Evolutionary conservation across 2,329 filamentous ascomycete species (phyloP).

Genomic region (Botrytis deweyae): DNA sequence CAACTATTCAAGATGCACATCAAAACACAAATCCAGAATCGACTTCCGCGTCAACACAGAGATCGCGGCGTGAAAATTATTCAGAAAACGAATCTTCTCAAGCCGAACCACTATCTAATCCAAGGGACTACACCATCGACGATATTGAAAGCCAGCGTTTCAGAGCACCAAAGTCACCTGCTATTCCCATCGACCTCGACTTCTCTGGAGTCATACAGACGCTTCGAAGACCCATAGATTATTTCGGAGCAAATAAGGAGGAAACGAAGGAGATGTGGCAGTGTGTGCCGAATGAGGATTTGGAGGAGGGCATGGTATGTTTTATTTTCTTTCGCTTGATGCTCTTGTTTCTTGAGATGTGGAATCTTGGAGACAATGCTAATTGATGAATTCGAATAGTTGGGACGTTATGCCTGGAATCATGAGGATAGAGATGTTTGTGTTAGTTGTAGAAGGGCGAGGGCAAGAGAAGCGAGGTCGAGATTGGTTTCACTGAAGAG

Average conservation of each 20-base stretch:
- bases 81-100: accelerated
- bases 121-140: neutral
- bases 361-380: neutral
- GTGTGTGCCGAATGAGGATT: neutral
- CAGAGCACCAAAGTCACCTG: accelerated
- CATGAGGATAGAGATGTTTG: neutral
- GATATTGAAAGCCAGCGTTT: neutral
- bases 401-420: neutral
- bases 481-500: neutral
- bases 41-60: neutral
- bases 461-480: neutral
- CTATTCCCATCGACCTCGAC: neutral
- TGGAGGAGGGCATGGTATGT: neutral
- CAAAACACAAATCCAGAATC: neutral
- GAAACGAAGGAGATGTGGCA: neutral
- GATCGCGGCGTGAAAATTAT: neutral
- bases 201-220: neutral
- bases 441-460: neutral
- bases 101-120: no score
- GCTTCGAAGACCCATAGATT: neutral
- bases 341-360: neutral
- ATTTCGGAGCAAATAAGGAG: neutral
- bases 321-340: no score
- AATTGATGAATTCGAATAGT: neutral
- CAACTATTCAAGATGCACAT: neutral